These are phyloP conservation scores for Agaricales sp. DNA, from an alignment of 1,284 basidiomycete species.

Conservation along the genomic window DNA sequence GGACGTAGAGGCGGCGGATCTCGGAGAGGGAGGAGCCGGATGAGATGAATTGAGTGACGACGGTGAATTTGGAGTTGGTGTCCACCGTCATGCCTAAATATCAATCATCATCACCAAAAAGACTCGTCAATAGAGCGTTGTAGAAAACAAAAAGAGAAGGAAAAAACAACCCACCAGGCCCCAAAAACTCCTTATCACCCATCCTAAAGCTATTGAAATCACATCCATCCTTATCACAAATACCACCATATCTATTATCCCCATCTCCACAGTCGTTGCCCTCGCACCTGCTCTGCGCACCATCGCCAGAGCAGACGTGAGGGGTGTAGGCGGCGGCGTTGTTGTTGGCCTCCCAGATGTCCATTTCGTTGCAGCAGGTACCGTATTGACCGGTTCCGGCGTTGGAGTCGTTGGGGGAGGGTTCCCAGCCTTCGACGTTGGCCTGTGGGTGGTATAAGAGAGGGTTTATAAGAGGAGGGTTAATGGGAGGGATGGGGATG, in stretches of 20 bases:
- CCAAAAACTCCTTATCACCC: constrained; percentile 39
- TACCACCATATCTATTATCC: constrained; percentile 22
- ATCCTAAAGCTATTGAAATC: constrained; percentile 52
- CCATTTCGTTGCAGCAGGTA: constrained; percentile 42
- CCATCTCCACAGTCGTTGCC: constrained; percentile 23
- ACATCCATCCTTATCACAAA: constrained; percentile 41
- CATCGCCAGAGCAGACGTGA: constrained; percentile 30
- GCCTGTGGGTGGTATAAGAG: constrained; percentile 22
- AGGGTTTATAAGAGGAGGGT: neutral
- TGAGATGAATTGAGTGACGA: constrained; percentile 39
- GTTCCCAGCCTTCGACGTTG: constrained; percentile 32
- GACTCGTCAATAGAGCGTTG: neutral
- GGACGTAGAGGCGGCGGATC: constrained; percentile 44
- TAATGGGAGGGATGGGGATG: neutral
- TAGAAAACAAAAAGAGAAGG: neutral
- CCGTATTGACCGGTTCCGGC: constrained; percentile 26
- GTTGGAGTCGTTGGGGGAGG: constrained; percentile 17
- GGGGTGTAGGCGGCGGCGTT: constrained; percentile 36
- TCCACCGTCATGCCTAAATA: constrained; percentile 26
- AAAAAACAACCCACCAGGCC: constrained; percentile 17
- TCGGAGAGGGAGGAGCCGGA: constrained; percentile 33
- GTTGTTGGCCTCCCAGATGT: constrained; percentile 38
- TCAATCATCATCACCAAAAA: neutral
- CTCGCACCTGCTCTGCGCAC: constrained; percentile 25
- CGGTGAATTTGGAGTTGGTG: constrained; percentile 33